Base-by-base conservation (phyloP, 164 flowering plant species). In the Tetracentron sinense region DNA sequence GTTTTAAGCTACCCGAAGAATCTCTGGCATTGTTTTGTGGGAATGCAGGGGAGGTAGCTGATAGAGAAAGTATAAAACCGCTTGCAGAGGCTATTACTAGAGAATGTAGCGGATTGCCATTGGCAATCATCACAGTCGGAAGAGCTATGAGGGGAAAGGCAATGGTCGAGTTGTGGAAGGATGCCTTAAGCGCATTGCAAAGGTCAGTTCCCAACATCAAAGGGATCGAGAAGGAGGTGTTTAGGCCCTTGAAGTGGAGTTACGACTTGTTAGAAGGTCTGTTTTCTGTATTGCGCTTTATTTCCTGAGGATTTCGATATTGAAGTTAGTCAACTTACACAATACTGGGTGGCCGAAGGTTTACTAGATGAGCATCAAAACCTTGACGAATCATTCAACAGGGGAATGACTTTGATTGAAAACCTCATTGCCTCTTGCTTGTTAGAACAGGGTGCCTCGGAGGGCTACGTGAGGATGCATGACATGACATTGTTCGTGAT, bases 401-500 rank as follows among this genome's bases (percentile, higher is more conserved):
- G 33, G 26, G 63, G 35, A 27, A 19, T n/a, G 28, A 48, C 63
- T 47, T 25, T 47, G 22, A 28, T 47, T 19, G 63, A 60, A 28
- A 28, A 46, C 10, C 54, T 60, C 0, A 60, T 28, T 17, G 53
- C 27, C 12, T 26, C 17, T 47, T 60, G 63, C 20, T 15, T 60
- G 54, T 60, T 60, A 38, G 63, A 60, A 29, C 7, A 3, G 19
- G 63, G 63, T 28, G 35, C 7, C 6, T 15, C n/a, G 1, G 53
- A 17, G 16, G 63, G 26, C 12, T 46, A 53, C 7, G 54, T 60
- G 38, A 47, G 29, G 20, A 60, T 60, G 63, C 63, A 60, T 60
- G 63, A n/a, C n/a, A n/a, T n/a, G n/a, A 60, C 47, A 54, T 60
- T 12, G 35, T 60, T 27, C 63, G 63, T 8, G 63, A 60, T 60